Evolutionary conservation across 768 basidiomycete genomes (phyloP), one percentile per base, ranked within the genome.

Genomic region (Suillus sp.): DNA sequence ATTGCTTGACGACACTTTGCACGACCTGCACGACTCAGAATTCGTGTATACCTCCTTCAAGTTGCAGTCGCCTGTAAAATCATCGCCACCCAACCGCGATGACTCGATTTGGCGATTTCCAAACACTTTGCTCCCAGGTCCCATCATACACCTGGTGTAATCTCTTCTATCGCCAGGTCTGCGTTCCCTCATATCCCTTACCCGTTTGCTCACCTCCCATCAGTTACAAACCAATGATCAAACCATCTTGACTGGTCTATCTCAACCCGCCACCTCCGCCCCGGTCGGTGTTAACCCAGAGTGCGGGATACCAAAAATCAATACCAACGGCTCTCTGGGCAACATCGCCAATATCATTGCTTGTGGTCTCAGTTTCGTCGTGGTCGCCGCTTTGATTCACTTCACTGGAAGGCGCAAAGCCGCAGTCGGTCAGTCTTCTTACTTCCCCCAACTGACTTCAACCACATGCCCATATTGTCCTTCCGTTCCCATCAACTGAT

Each of bases 141-240:
- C 92, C 93, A 1, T 91, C 90, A 53, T 91, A 96, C 71, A 86
- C 95, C 0, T 92, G 93, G 86, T 98, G 96, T 78, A 97, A 97
- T 73, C 88, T 97, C 68, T 96, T 96, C 79, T 95, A 95, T 78
- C 85, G 85, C 64, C 94, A 96, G 81, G 88, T 94, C 25, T 67
- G 79, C 70, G 59, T 69, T 32, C 63, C 63, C 38, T 62, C 60
- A 56, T 27, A 64, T 63, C 30, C 68, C 42, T 38, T 50, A n/a
- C 18, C 53, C 58, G 60, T 59, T 55, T 53, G 43, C 48, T 61
- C 62, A 56, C 64, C 65, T 63, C 66, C 72, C 67, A 73, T 64
- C 65, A 86, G 84, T 73, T 83, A 10, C 79, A 73, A 45, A 67
- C 73, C 71, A 77, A 60, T 55, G 67, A 79, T 47, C 64, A 68